Base-by-base conservation (phyloP, 2,329 filamentous ascomycete species). In the Monilinia fructicola region DNA sequence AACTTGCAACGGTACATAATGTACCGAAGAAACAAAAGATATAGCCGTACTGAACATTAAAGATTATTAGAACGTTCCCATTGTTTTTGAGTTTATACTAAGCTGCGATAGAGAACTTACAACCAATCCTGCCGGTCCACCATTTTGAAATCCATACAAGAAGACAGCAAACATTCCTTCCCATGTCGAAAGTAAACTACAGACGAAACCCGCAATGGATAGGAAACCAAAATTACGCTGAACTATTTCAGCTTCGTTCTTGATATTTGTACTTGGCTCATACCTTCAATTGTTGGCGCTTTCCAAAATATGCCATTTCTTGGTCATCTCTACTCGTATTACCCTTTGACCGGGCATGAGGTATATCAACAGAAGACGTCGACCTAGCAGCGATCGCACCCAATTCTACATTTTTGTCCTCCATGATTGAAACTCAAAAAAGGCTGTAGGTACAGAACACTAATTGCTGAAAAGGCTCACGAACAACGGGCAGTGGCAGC, bases 131-230 rank as follows among this genome's bases (percentile, higher is more conserved):
- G 71, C 72, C 23, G 71, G 71, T 28, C 72, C 70, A 35, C 71
- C 69, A 60, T 71, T 73, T 35, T 67, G 58, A 60, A 72, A 70
- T 9, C 67, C 68, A 54, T 64, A 68, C 9, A 69, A 48, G 58
- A 70, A 72, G 44, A 68, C 68, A 46, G 65, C 38, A 31, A 70
- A 62, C 50, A 68, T 73, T 56, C 77, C 75, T 69, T 81, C 79
- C 79, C 79, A 81, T 7, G 79, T 80, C 21, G 77, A 76, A 71
- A 79, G 78, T 35, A 79, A 71, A 31, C 79, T 78, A 55, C 77
- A 78, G 1, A 77, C 76, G 67, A 81, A 81, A 11, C 78, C 78
- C 31, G 80, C 73, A 28, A 78, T 80, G 11, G 76, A 77, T 63
- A 78, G 70, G 65, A 78, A 78, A 9, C 77, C 74, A 69, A 80